A percentile compares a stretch with the other conserved stretches of the same genome.
Evolutionary conservation across 768 basidiomycete genomes (phyloP).

Genomic region (Calocybe cyanea): DNA sequence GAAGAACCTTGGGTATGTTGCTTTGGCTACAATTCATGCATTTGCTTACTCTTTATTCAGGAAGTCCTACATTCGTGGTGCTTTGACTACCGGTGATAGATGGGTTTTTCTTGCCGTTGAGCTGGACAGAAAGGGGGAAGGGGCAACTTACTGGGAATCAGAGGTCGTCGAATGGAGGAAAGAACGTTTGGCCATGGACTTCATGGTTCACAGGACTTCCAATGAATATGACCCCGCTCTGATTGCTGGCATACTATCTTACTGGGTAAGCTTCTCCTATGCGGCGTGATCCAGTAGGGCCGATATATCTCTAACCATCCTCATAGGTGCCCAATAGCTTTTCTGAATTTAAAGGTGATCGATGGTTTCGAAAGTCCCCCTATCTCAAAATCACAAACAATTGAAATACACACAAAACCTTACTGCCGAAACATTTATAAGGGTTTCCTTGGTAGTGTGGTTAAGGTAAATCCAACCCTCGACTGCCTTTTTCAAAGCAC

Average conservation of each 20-base stretch:
- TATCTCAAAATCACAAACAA: too few relatives aligned
- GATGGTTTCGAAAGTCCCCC: slow-evolving; percentile 8
- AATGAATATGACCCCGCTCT: slow-evolving; percentile 8
- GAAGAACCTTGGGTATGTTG: slow-evolving; percentile 8
- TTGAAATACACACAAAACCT: too few relatives aligned
- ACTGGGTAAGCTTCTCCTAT: slow-evolving; percentile 9
- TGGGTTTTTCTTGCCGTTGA: slow-evolving; percentile 15
- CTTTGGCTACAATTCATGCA: slow-evolving; percentile 4
- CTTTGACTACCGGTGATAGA: slow-evolving; percentile 12
- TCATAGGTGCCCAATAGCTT: slow-evolving; percentile 9
- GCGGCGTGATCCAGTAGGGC: slow-evolving; percentile 3
- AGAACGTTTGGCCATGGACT: background rate
- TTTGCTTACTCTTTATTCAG: slow-evolving; percentile 5
- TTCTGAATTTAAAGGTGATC: slow-evolving; percentile 6
- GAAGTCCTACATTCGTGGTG: slow-evolving; percentile 14
- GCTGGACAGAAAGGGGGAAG: slow-evolving; percentile 13
- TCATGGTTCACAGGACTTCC: slow-evolving; percentile 7
- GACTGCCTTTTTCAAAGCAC: too few relatives aligned
- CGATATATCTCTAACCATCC: background rate
- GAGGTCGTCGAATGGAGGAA: slow-evolving; percentile 4
- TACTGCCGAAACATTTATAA: too few relatives aligned
- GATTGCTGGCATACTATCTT: slow-evolving; percentile 13
- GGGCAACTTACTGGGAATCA: slow-evolving; percentile 11
- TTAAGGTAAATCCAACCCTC: too few relatives aligned
- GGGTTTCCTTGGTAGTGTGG: too few relatives aligned